A percentile compares a stretch with the other conserved stretches of the same genome.
Conservation (phyloP, 2,329 filamentous ascomycete species). For the Phoma sp. region DNA sequence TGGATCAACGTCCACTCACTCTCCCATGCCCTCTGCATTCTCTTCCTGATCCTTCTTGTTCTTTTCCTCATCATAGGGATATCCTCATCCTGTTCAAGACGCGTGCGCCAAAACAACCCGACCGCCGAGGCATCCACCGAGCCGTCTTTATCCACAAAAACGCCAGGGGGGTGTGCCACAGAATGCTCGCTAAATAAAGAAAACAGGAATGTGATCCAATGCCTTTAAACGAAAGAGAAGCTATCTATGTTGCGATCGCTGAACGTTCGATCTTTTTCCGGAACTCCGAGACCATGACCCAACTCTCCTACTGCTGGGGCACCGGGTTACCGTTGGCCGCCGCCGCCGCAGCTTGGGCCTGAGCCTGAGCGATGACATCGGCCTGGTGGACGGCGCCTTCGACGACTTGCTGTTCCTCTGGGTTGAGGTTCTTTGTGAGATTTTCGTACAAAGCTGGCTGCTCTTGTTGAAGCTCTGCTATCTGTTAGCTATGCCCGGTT, state of each 20-base stretch:
- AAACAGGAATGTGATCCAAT: slow-evolving; percentile 30
- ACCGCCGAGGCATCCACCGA: slow-evolving; percentile 23
- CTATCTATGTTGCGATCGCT: slow-evolving; percentile 27
- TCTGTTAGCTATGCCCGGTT: slow-evolving; percentile 33
- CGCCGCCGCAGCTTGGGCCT: slow-evolving; percentile 31
- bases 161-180: slow-evolving; percentile 29
- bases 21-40: slow-evolving; percentile 22
- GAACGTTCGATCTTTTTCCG: not conserved
- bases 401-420: slow-evolving; percentile 81
- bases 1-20: slow-evolving; percentile 21
- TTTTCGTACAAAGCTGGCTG: slow-evolving; percentile 87
- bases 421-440: slow-evolving; percentile 77
- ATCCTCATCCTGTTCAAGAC: slow-evolving; percentile 18
- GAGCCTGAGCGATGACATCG: slow-evolving; percentile 55
- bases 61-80: slow-evolving; percentile 5
- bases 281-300: not conserved
- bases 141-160: slow-evolving; percentile 29
- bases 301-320: slow-evolving; percentile 24
- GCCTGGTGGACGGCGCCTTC: slow-evolving; percentile 79
- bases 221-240: slow-evolving; percentile 21
- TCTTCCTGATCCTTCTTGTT: slow-evolving; percentile 9
- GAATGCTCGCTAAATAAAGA: slow-evolving; percentile 43
- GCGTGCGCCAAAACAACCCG: slow-evolving; percentile 24
- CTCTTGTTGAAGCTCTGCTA: slow-evolving; percentile 80
- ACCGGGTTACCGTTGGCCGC: slow-evolving; percentile 28